These are phyloP conservation scores for Metarhizium album DNA, from an alignment of 2,329 filamentous ascomycete species.

Conservation along the genomic window DNA sequence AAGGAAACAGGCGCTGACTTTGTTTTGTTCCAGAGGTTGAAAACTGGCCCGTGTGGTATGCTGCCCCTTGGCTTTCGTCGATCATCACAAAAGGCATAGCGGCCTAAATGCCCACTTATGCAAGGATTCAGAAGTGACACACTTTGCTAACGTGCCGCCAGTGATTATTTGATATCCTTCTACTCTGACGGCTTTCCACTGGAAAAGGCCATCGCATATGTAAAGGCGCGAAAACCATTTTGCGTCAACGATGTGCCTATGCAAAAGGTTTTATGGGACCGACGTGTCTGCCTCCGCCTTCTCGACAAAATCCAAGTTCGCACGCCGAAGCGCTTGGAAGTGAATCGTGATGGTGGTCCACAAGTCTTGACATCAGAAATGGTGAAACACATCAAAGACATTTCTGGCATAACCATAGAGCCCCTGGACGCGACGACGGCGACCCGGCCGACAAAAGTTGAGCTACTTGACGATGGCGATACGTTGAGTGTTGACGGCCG, in stretches of 20 bases:
- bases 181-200: constrained; percentile 96
- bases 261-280: constrained; percentile 95
- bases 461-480: constrained; percentile 84
- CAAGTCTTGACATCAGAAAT: constrained; percentile 67
- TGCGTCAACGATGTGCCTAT: constrained; percentile 96
- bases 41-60: constrained; percentile 84
- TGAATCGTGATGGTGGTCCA: constrained; percentile 88
- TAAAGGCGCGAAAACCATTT: constrained; percentile 84
- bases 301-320: constrained; percentile 83
- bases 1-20: constrained; percentile 7
- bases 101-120: constrained; percentile 10
- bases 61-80: constrained; percentile 14
- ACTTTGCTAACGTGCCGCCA: constrained; percentile 15
- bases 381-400: constrained; percentile 65
- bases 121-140: constrained; percentile 1
- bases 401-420: constrained; percentile 67
- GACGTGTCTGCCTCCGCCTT: constrained; percentile 77
- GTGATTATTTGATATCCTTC: constrained; percentile 93
- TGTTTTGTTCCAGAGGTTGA: constrained; percentile 52
- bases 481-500: constrained; percentile 78
- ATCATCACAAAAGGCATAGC: constrained; percentile 25
- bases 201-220: constrained; percentile 94
- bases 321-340: constrained; percentile 78
- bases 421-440: constrained; percentile 53
- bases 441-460: constrained; percentile 61